phyloP scores from a whole-genome alignment of 345 rosid species.

The Eucalyptus grandis region DNA sequence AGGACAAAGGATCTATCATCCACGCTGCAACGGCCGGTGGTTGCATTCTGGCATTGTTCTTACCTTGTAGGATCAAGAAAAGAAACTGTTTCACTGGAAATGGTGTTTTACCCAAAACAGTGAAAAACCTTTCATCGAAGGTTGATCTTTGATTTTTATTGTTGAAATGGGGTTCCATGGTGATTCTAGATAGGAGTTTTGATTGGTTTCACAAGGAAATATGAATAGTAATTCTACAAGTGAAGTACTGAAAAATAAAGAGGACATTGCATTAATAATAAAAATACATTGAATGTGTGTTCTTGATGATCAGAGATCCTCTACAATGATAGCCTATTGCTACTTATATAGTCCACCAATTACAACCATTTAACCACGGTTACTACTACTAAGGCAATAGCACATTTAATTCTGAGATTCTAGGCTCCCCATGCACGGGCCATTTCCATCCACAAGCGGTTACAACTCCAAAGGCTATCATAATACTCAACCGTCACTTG shows the following conservation, averaged over 20 bases:
- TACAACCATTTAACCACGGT: not conserved
- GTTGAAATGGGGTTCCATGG: not conserved
- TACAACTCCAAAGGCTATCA: not conserved
- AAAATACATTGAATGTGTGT: not conserved
- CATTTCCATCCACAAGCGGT: not conserved
- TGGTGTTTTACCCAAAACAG: not conserved
- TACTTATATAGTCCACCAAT: not conserved
- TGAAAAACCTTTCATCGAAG: not conserved
- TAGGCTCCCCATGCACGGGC: not conserved
- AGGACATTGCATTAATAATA: not conserved
- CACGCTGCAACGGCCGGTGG: too few relatives aligned
- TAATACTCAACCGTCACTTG: not conserved
- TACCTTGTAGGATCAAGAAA: not conserved
- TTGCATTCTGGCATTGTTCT: not conserved
- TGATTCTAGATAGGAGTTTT: not conserved
- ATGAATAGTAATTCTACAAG: not conserved
- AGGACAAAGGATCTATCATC: too few relatives aligned
- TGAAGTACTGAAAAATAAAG: not conserved
- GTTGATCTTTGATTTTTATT: not conserved
- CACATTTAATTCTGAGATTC: not conserved
- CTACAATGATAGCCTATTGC: not conserved
- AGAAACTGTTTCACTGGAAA: not conserved
- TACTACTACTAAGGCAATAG: not conserved
- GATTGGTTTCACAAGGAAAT: not conserved
- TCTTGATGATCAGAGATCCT: not conserved